Percentiles rank a stretch among this genome's conserved stretches.
Evolutionary conservation across 2,329 filamentous ascomycete genomes (phyloP).

Genomic region (Purpureocillium lavendulum): DNA sequence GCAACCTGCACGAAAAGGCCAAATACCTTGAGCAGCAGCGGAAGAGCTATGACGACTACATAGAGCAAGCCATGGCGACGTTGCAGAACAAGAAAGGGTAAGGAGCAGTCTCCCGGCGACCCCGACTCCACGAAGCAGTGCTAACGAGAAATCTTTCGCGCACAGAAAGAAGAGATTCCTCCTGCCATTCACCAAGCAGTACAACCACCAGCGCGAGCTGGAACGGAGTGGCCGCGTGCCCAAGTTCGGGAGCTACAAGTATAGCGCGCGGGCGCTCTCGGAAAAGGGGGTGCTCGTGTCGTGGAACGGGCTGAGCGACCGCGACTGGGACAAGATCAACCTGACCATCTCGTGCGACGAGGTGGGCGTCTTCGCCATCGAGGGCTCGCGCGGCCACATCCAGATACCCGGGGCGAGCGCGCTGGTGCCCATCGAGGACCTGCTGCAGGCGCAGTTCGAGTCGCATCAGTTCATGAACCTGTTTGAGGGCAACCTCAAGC

Average conservation of each 20-base stretch:
- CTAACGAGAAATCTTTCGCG: slow-evolving; percentile 8
- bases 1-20: slow-evolving; percentile 76
- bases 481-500: slow-evolving; percentile 74
- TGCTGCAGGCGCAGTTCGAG: slow-evolving; percentile 95
- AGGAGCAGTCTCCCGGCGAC: slow-evolving; percentile 13
- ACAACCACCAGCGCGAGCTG: slow-evolving; percentile 95
- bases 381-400: slow-evolving; percentile 84
- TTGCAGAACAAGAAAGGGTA: slow-evolving; percentile 93
- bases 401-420: slow-evolving; percentile 93
- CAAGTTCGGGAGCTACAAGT: slow-evolving; percentile 97
- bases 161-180: slow-evolving; percentile 80
- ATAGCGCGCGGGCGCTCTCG: slow-evolving; percentile 77
- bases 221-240: slow-evolving; percentile 87
- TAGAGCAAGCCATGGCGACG: slow-evolving; percentile 96
- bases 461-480: slow-evolving; percentile 93
- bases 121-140: not conserved
- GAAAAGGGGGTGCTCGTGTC: slow-evolving; percentile 91
- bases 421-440: slow-evolving; percentile 80
- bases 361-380: slow-evolving; percentile 87
- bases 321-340: slow-evolving; percentile 86
- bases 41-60: slow-evolving; percentile 98
- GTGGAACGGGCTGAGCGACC: slow-evolving; percentile 78
- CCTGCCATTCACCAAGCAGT: slow-evolving; percentile 95
- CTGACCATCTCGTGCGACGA: slow-evolving; percentile 91
- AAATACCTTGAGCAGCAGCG: slow-evolving; percentile 89